A percentile compares a stretch with the other conserved stretches of the same genome.
Conservation (phyloP, 371 early-diverging fungal species). For the Polyrhizophydium stewartii region DNA sequence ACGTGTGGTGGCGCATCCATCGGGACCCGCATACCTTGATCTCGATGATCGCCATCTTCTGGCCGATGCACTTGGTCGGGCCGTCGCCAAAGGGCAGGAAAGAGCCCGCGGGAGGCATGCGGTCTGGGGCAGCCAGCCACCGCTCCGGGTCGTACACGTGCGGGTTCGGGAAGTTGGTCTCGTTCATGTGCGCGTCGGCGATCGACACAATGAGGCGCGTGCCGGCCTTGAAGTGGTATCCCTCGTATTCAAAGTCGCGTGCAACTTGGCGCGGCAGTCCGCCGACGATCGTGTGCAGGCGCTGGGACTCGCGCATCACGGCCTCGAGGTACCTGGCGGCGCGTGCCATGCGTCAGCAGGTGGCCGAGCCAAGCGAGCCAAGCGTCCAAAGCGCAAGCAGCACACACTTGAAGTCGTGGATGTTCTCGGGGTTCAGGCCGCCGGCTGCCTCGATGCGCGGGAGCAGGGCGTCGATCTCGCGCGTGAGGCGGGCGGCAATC, state of each 20-base stretch:
- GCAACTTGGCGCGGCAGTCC: not conserved
- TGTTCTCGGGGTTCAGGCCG: not conserved
- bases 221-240: not conserved
- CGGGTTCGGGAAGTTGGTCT: conserved; percentile 26
- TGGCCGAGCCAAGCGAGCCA: no score
- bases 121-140: conserved; percentile 17
- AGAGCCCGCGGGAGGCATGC: conserved; percentile 5
- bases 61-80: conserved; percentile 22
- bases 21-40: conserved; percentile 15
- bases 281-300: conserved; percentile 25
- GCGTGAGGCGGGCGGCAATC: conserved; percentile 7
- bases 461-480: conserved; percentile 8
- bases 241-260: not conserved
- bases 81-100: conserved; percentile 40
- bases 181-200: conserved; percentile 22
- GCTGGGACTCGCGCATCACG: conserved; percentile 29
- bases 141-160: conserved; percentile 32
- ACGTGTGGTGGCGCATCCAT: no score
- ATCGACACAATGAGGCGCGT: not conserved
- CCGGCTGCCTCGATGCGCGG: not conserved
- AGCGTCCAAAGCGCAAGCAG: not conserved
- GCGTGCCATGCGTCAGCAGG: not conserved
- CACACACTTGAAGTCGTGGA: not conserved
- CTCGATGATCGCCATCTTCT: conserved; percentile 8
- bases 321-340: conserved; percentile 21